A percentile compares a stretch with the other conserved stretches of the same genome.
These are phyloP conservation scores for Erysimum cheiranthoides DNA, from an alignment of 345 rosid species.

Conservation along the genomic window DNA sequence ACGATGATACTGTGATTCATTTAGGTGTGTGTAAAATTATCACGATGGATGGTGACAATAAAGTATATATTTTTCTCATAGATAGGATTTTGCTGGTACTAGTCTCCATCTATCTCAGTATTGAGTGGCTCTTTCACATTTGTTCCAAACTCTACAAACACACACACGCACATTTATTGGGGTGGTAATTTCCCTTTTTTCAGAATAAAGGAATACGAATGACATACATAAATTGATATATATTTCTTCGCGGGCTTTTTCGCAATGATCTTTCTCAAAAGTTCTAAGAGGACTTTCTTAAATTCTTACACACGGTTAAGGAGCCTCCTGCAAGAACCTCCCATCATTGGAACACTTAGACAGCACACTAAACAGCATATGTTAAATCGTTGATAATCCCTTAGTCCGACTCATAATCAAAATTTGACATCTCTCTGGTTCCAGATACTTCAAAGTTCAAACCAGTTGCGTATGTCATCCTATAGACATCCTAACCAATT, in stretches of 20 bases:
- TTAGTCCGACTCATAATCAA: neutral
- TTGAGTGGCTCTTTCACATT: conserved; percentile 20
- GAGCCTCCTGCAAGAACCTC: neutral
- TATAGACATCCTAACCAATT: neutral
- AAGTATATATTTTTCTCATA: conserved; percentile 4
- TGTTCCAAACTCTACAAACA: neutral
- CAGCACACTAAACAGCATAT: neutral
- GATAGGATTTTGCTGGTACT: conserved; percentile 36
- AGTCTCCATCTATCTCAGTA: conserved; percentile 35
- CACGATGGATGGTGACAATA: conserved; percentile 8
- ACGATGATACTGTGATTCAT: neutral
- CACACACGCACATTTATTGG: neutral
- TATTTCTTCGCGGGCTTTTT: neutral
- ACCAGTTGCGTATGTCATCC: neutral
- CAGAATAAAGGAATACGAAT: neutral
- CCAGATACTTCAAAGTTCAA: neutral
- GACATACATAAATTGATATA: neutral
- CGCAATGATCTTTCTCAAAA: neutral
- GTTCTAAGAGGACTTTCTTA: neutral
- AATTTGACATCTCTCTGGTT: neutral
- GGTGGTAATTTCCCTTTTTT: neutral
- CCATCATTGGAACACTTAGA: neutral
- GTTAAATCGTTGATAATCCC: neutral
- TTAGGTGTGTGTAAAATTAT: neutral
- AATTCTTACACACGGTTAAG: neutral